Percentiles rank a stretch among this genome's conserved stretches.
Evolutionary conservation across 2,329 filamentous ascomycete genomes (phyloP).

Genomic region (Rachicladosporium sp.): DNA sequence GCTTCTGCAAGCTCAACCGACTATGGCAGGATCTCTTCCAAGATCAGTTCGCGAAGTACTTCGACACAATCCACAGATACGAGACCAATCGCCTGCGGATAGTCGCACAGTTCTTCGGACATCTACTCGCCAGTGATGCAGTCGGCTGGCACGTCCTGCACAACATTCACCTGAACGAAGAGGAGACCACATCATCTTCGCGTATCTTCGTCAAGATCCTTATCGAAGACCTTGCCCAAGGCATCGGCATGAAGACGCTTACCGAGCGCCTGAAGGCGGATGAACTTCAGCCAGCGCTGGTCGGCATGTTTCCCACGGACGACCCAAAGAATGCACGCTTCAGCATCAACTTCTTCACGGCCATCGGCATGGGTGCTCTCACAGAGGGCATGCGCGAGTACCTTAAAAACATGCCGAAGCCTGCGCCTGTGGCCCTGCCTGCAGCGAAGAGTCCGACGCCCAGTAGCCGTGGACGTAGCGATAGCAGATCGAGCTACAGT

Average conservation of each 20-base stretch:
- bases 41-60: constrained; percentile 80
- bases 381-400: constrained; percentile 92
- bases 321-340: constrained; percentile 85
- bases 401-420: constrained; percentile 81
- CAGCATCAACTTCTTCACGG: constrained; percentile 98
- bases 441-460: constrained; percentile 34
- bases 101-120: constrained; percentile 87
- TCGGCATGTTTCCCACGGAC: constrained; percentile 81
- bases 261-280: constrained; percentile 68
- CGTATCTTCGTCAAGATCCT: constrained; percentile 98
- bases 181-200: constrained; percentile 90
- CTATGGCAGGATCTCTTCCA: constrained; percentile 92
- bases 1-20: constrained; percentile 90
- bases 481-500: constrained; percentile 61
- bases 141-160: constrained; percentile 86
- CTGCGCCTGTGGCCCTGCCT: constrained; percentile 57
- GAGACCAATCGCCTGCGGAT: constrained; percentile 93
- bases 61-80: constrained; percentile 93
- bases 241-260: constrained; percentile 70
- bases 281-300: constrained; percentile 61
- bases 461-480: constrained; percentile 48
- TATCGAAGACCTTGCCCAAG: constrained; percentile 82
- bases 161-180: constrained; percentile 80
- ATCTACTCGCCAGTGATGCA: constrained; percentile 75
- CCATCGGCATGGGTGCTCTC: constrained; percentile 86